Evolutionary conservation across 164 flowering plant genomes (phyloP).

Genomic region (Santalum album): DNA sequence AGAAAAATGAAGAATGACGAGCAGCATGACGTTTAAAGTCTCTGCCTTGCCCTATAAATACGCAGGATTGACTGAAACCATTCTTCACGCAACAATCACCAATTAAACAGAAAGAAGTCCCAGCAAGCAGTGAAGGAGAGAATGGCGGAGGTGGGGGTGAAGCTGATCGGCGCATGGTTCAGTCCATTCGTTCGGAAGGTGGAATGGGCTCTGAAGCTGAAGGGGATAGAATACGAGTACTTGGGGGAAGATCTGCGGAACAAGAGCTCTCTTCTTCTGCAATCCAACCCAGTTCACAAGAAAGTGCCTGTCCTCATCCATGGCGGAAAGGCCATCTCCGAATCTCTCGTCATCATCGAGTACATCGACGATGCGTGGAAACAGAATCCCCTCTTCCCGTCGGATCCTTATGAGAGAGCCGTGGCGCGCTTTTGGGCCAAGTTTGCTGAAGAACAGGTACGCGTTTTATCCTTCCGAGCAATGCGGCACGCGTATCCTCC

Average conservation of each 20-base stretch:
- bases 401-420: conserved; percentile 22
- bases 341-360: conserved; percentile 9
- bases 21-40: too few relatives aligned
- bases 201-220: conserved; percentile 10
- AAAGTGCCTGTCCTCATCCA: conserved; percentile 10
- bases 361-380: conserved; percentile 9
- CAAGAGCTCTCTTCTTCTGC: conserved; percentile 9
- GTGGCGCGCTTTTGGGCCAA: conserved; percentile 29
- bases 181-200: conserved; percentile 7
- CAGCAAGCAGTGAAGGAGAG: too few relatives aligned
- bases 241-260: conserved; percentile 8
- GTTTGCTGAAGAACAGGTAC: conserved; percentile 27
- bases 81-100: too few relatives aligned
- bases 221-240: conserved; percentile 9
- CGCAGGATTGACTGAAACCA: too few relatives aligned
- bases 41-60: too few relatives aligned
- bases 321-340: conserved; percentile 7
- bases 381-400: conserved; percentile 16
- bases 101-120: too few relatives aligned
- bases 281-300: conserved; percentile 6
- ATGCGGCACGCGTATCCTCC: too few relatives aligned
- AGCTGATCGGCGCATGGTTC: conserved; percentile 4
- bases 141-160: conserved; percentile 3
- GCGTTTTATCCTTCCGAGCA: too few relatives aligned
- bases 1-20: too few relatives aligned